phyloP scores from a whole-genome alignment of 352 stramenopile species.

The Elongisporangium undulatum region DNA sequence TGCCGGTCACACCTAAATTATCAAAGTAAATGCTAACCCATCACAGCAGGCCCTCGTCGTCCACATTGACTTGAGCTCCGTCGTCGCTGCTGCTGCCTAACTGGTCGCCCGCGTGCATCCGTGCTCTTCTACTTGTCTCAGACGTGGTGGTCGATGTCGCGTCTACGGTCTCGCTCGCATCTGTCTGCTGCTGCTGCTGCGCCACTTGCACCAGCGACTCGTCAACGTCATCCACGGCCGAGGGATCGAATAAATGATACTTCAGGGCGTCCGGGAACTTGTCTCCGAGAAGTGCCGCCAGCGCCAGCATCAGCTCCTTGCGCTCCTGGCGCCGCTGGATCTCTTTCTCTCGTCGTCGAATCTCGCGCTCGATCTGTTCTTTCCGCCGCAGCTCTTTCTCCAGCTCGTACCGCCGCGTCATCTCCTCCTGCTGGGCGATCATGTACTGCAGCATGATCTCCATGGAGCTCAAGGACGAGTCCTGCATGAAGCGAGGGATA shows the following conservation, averaged over 20 bases:
- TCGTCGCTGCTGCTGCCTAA: neutral
- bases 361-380: constrained; percentile 20
- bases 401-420: constrained; percentile 17
- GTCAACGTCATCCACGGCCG: neutral
- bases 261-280: constrained; percentile 37
- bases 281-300: constrained; percentile 35
- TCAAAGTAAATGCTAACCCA: neutral
- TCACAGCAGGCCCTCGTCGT: neutral
- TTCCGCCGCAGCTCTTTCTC: constrained; percentile 26
- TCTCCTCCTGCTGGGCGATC: constrained; percentile 45
- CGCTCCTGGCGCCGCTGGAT: constrained; percentile 26
- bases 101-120: neutral
- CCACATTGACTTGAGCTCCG: neutral
- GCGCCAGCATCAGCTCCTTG: constrained; percentile 53
- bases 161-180: no score
- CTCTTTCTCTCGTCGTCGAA: constrained; percentile 29
- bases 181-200: neutral
- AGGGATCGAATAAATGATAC: constrained; percentile 21
- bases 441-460: constrained; percentile 53
- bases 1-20: neutral
- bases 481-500: neutral
- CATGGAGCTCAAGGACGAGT: constrained; percentile 28
- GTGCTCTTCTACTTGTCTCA: neutral
- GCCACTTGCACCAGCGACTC: no score
- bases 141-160: no score